Evolutionary conservation across 805 yeast species (phyloP), one percentile per base, ranked within the genome.

Genomic region (Candida boidinii): DNA sequence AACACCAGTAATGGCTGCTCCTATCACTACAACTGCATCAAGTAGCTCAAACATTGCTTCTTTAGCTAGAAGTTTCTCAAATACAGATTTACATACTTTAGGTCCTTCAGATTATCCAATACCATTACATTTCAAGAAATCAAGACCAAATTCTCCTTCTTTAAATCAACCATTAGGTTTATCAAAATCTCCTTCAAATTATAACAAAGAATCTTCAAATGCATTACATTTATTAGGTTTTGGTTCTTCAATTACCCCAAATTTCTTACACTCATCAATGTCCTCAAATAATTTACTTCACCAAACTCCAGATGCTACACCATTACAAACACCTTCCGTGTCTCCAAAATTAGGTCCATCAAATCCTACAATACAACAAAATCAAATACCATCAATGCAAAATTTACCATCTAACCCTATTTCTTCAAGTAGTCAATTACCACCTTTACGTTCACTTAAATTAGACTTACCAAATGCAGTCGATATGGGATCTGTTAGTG

Each of bases 101-200:
- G 30, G 25, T 10, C 62, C 60, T 29, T 34, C 44, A 8, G 26
- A 19, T 15, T 33, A 39, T 7, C 36, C 39, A 7, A 33, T 43
- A 4, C 64, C 60, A 35, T 71, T 63, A 35, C 51, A 61, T 26
- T 53, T 61, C 33, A 70, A 70, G 44, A 64, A 59, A 41, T 66
- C 73, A 23, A 51, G 76, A 41, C 75, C 76, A 17, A 68, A 67
- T 49, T 65, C 72, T 9, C 76, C 76, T 5, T 44, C 48, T 17
- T 23, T 39, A 11, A 44, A 44, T 14, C 40, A 51, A 3, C 42
- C 47, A 20, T 19, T 30, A 2, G 20, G 46, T 4, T 27, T 47
- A 11, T 17, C 46, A 5, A 33, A 43, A 32, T 49, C 57, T 7
- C 53, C 58, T 16, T 25, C 20, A 16, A 26, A n/a, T 11, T 20